Conservation (phyloP, 768 basidiomycete species). For the Lactarius vividus region DNA sequence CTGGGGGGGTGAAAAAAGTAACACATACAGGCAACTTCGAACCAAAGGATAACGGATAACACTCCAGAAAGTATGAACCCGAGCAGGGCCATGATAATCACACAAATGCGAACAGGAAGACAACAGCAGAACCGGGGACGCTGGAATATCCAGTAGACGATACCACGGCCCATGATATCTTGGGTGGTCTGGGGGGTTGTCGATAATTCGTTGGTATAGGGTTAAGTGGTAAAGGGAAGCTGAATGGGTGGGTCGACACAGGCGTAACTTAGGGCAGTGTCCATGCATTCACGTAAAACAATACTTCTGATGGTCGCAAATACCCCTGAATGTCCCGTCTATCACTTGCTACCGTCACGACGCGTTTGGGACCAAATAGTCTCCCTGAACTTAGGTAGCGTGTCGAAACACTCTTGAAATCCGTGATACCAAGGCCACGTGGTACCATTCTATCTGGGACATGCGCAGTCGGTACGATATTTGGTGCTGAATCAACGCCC, state of each 20-base stretch:
- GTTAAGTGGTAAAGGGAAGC: not conserved
- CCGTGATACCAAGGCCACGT: no score
- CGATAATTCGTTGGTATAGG: not conserved
- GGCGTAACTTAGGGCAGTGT: not conserved
- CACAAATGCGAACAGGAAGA: conserved; percentile 60
- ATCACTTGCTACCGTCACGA: not conserved
- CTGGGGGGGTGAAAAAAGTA: conserved; percentile 28
- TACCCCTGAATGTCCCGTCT: no score
- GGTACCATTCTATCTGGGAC: not conserved
- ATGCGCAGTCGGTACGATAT: not conserved
- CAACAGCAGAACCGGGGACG: conserved; percentile 54
- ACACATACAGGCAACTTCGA: conserved; percentile 55
- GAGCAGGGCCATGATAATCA: conserved; percentile 52
- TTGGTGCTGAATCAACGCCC: not conserved
- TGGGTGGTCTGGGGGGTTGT: not conserved
- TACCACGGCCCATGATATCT: conserved; percentile 19
- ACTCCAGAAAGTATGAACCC: conserved; percentile 54
- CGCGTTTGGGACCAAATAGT: not conserved
- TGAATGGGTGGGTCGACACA: not conserved
- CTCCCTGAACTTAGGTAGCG: not conserved
- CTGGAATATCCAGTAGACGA: conserved; percentile 25
- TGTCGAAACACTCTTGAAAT: no score
- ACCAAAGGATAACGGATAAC: conserved; percentile 57
- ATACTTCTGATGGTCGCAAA: not conserved
- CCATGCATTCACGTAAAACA: not conserved